Evolutionary conservation across 1,284 basidiomycete species (phyloP), one percentile per base, ranked within the genome.

Genomic region (Malassezia yamatoensis): DNA sequence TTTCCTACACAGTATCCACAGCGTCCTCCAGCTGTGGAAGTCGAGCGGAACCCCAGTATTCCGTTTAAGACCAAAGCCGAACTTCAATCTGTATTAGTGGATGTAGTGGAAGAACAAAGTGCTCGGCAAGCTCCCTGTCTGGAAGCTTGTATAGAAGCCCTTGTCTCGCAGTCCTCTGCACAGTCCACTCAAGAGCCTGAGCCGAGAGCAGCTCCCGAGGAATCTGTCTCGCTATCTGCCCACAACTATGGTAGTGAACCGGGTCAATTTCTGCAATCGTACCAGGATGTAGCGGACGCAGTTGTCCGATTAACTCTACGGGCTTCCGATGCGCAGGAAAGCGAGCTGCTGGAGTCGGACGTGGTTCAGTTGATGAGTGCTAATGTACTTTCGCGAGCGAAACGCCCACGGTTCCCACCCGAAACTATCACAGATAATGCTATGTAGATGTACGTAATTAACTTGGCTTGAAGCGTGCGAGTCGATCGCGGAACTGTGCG

Each of bases 41-140:
- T 74, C 13, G 72, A 74, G 36, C 63, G 62, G 49, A 68, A 64
- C 45, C 62, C 64, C 35, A 65, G 54, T 20, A 65, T 74, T 47
- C 61, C 64, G 0, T 58, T 67, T 52, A 65, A 64, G 52, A 68
- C 66, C 21, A 62, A 70, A 12, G 61, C 69, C 0, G 66, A 67
- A 36, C 55, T 74, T 33, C 59, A 70, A 48, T 58, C 61, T 1
- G 58, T 58, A 1, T 32, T 66, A 38, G 37, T 54, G 20, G 41
- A 63, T 11, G 50, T 68, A 5, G 56, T 65, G 41, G 56, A 24
- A 43, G 52, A 52, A 29, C 45, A 60, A 29, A 60, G 64, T 4
- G 46, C 51, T 29, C 21, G 40, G 21, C 49, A 56, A 5, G 48
- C 50, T 24, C 62, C 63, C 6, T 61, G 68, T 45, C 32, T 67